Evolutionary conservation across 2,329 filamentous ascomycete genomes (phyloP).

Genomic region (Colletotrichum costaricense): DNA sequence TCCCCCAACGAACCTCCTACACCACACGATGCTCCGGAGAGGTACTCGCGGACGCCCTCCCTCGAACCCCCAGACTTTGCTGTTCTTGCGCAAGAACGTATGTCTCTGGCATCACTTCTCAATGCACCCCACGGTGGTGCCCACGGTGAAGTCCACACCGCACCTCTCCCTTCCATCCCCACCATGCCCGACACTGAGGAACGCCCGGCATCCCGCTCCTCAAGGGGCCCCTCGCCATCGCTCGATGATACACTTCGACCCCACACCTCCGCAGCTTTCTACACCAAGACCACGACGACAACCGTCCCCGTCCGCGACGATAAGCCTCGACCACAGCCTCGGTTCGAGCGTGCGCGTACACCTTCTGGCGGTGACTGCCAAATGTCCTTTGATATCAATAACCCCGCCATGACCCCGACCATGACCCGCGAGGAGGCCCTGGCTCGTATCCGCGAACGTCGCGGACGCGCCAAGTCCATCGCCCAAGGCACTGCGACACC

Average conservation of each 20-base stretch:
- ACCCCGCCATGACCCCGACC: conserved; percentile 71
- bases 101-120: conserved; percentile 71
- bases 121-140: conserved; percentile 62
- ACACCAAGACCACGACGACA: conserved; percentile 63
- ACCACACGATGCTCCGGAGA: conserved; percentile 45
- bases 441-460: conserved; percentile 78
- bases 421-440: conserved; percentile 81
- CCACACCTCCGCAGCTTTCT: conserved; percentile 60
- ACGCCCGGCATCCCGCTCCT: conserved; percentile 14
- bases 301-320: conserved; percentile 64
- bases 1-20: conserved; percentile 45
- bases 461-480: conserved; percentile 77
- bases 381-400: conserved; percentile 63
- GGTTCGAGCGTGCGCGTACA: conserved; percentile 59
- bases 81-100: conserved; percentile 62
- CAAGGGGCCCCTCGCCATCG: conserved; percentile 17
- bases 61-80: conserved; percentile 72
- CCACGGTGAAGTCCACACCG: conserved; percentile 42
- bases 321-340: conserved; percentile 46
- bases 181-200: conserved; percentile 50
- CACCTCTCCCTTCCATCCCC: conserved; percentile 52
- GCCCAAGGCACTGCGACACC: conserved; percentile 72
- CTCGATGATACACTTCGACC: conserved; percentile 45
- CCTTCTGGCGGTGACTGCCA: conserved; percentile 52
- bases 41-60: conserved; percentile 70